Evolutionary conservation across 495 filamentous ascomycete species (phyloP).

Genomic region (Cercophora sp.): DNA sequence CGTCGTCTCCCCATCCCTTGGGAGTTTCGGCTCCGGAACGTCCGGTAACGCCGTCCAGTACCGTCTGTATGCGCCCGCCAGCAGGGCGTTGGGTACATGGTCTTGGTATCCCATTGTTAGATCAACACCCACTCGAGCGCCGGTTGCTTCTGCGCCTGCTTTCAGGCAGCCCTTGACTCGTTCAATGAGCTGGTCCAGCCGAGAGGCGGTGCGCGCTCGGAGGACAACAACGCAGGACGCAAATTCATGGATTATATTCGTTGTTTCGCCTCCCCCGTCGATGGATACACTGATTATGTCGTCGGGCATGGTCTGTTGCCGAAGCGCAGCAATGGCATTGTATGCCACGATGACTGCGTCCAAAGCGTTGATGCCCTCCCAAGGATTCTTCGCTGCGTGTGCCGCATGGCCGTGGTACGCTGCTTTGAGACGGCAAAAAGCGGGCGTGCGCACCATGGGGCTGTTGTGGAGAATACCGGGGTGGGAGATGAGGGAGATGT

Average conservation of each 20-base stretch:
- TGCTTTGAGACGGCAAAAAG: slow-evolving; percentile 44
- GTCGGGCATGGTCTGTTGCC: slow-evolving; percentile 60
- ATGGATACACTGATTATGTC: slow-evolving; percentile 59
- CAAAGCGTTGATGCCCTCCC: slow-evolving; percentile 61
- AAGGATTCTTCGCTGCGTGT: slow-evolving; percentile 60
- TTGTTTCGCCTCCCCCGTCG: slow-evolving; percentile 53
- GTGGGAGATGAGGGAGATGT: slow-evolving; percentile 63
- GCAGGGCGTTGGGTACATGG: slow-evolving; percentile 56
- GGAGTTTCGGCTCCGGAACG: slow-evolving; percentile 19
- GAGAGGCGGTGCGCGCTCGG: slow-evolving; percentile 43
- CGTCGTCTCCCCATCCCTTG: background rate
- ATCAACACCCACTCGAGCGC: slow-evolving; percentile 49
- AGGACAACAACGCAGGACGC: slow-evolving; percentile 52
- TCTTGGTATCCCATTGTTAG: slow-evolving; percentile 51
- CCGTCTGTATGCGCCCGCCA: slow-evolving; percentile 48
- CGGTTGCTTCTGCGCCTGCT: slow-evolving; percentile 58
- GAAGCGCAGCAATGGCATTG: slow-evolving; percentile 56
- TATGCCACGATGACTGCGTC: slow-evolving; percentile 60
- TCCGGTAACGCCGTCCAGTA: slow-evolving; percentile 50
- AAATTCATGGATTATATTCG: slow-evolving; percentile 60
- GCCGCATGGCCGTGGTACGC: slow-evolving; percentile 50
- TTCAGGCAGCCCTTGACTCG: slow-evolving; percentile 57
- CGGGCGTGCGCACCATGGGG: slow-evolving; percentile 46
- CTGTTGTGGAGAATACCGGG: slow-evolving; percentile 42
- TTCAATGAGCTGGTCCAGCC: slow-evolving; percentile 44